These are phyloP conservation scores for Cryptococcus maquisensis DNA, from an alignment of 1,284 basidiomycete genomes.

Conservation along the genomic window DNA sequence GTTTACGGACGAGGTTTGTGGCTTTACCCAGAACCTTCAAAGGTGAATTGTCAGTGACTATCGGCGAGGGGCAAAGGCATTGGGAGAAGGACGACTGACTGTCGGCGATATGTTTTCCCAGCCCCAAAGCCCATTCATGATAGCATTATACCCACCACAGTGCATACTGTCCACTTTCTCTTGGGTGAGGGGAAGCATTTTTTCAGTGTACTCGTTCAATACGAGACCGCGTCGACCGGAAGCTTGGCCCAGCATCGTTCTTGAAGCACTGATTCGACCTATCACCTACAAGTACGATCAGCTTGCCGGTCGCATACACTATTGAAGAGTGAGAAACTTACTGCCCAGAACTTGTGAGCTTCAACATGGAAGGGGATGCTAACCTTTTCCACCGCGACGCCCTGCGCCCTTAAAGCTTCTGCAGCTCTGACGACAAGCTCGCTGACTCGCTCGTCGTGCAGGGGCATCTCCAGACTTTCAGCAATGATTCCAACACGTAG, in stretches of 20 bases:
- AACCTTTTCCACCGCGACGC: constrained; percentile 15
- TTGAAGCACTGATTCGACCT: constrained; percentile 5
- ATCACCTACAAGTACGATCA: constrained; percentile 5
- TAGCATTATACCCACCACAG: constrained; percentile 5
- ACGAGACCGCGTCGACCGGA: constrained; percentile 43
- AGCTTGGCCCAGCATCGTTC: constrained; percentile 4
- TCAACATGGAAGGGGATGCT: constrained; percentile 23
- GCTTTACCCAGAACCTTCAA: constrained; percentile 22
- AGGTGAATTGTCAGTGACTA: too few species aligned
- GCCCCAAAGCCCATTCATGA: constrained; percentile 20
- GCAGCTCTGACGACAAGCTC: constrained; percentile 14
- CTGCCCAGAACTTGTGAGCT: constrained; percentile 20
- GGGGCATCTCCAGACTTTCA: constrained; percentile 49
- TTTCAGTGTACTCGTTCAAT: constrained; percentile 46
- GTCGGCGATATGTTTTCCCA: constrained; percentile 23
- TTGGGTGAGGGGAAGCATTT: constrained; percentile 49
- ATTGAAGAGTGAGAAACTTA: background rate
- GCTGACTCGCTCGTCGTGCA: constrained; percentile 24
- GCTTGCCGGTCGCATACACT: background rate
- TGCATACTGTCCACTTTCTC: constrained; percentile 46
- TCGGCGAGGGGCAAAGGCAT: background rate
- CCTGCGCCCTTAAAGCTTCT: constrained; percentile 9
- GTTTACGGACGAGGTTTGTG: constrained; percentile 45
- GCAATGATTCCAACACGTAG: constrained; percentile 51
- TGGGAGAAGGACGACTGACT: background rate